Percentiles rank a stretch among this genome's conserved stretches.
Conservation (phyloP, 2,329 filamentous ascomycete species). For the Penicillium sp. region DNA sequence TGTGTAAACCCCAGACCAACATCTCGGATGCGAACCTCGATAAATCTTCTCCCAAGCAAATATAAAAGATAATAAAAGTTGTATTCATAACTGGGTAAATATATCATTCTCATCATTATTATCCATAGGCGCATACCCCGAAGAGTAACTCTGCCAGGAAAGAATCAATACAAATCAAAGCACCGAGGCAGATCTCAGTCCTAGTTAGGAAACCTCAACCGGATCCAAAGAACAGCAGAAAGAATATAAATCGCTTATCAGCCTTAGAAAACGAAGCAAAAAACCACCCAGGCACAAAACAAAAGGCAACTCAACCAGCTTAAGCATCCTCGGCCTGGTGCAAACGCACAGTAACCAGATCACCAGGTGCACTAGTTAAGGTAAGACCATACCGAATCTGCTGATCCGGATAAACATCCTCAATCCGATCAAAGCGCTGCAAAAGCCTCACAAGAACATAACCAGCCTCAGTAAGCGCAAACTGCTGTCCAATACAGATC, state of each 20-base stretch:
- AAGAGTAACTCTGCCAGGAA: neutral
- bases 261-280: neutral
- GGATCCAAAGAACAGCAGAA: neutral
- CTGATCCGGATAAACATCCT: constrained; percentile 34
- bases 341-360: constrained; percentile 34
- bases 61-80: too few relatives aligned
- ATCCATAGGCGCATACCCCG: neutral
- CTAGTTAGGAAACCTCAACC: neutral
- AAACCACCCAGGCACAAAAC: neutral
- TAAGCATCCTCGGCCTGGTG: constrained; percentile 28
- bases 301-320: neutral
- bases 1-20: neutral
- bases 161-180: neutral
- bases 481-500: constrained; percentile 78
- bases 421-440: constrained; percentile 67
- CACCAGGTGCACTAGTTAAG: constrained; percentile 30
- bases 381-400: constrained; percentile 24
- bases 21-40: neutral
- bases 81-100: neutral
- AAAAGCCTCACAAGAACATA: constrained; percentile 72
- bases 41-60: too few relatives aligned
- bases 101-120: constrained; percentile 1
- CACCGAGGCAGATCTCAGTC: neutral
- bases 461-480: constrained; percentile 67
- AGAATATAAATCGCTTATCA: neutral